These are phyloP conservation scores for Leptographium wingfieldii DNA, from an alignment of 2,329 filamentous ascomycete species.

Conservation along the genomic window DNA sequence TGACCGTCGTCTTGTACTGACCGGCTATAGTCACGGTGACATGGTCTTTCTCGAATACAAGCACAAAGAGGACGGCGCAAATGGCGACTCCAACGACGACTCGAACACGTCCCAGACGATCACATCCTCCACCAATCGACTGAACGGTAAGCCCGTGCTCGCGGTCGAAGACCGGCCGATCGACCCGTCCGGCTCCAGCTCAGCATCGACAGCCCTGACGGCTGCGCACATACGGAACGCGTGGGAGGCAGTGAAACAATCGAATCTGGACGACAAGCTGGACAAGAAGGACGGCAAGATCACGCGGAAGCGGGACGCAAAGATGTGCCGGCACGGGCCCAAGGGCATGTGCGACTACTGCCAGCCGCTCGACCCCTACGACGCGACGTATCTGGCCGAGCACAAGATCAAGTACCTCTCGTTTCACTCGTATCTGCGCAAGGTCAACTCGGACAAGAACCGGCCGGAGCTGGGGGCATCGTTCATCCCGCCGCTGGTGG, in stretches of 20 bases:
- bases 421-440: conserved; percentile 87
- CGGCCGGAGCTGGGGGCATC: conserved; percentile 88
- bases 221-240: conserved; percentile 65
- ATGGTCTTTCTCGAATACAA: conserved; percentile 79
- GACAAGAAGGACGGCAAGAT: conserved; percentile 91
- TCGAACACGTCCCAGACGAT: conserved; percentile 6
- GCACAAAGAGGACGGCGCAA: conserved; percentile 35
- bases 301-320: conserved; percentile 54
- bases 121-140: conserved; percentile 43
- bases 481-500: conserved; percentile 87
- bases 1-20: background rate
- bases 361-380: conserved; percentile 91
- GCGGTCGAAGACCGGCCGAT: conserved; percentile 55
- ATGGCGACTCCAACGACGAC: conserved; percentile 26
- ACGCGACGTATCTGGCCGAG: conserved; percentile 75
- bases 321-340: conserved; percentile 89
- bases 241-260: conserved; percentile 88
- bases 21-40: conserved; percentile 60
- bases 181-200: conserved; percentile 45
- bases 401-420: conserved; percentile 99
- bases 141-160: conserved; percentile 67
- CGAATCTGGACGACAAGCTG: conserved; percentile 70
- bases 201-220: conserved; percentile 28
- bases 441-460: conserved; percentile 92
- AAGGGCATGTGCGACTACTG: conserved; percentile 99